Base-by-base conservation (phyloP, 768 basidiomycete genomes). In the Amanita pseudoporphyria region DNA sequence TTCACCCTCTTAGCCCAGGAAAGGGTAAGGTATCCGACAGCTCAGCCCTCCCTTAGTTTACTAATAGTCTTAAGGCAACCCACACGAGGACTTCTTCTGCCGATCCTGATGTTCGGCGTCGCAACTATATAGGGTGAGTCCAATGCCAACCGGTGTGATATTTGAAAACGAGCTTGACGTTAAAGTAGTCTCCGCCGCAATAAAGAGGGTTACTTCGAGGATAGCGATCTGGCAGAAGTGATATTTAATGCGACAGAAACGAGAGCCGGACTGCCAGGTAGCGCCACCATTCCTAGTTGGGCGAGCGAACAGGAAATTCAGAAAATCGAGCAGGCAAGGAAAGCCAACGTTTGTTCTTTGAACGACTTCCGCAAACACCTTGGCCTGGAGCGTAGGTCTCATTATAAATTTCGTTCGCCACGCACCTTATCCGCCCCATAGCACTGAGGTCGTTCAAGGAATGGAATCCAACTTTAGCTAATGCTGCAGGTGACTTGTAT, bases 401-500 rank as follows among this genome's bases (percentile, higher is more conserved):
- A 19, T 40, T 30, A 9, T 19, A 6, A 22, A 26, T 21, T 2
- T 9, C 5, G 33, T 24, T 49, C 18, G 3, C 22, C 5, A 21
- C 12, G 14, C n/a, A 21, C 16, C 36, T 39, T 7, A 39, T 31
- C 16, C 31, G 24, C 22, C 21, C 9, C 37, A 18, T 45, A 65
- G 62, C 58, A 10, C 56, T 60, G 52, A 56, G 51, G 12, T 58
- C 48, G 24, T 67, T 68, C 51, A 42, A 56, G 36, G 65, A 67
- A 30, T 67, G 67, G 67, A 65, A 63, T 26, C 53, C 58, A 9
- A 60, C 55, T 7, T 54, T 67, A 39, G 56, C 57, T 5, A 37
- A 24, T 2, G 53, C 60, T 2, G 62, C 64, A 5, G 49, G 55
- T 19, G 46, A 57, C 40, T 51, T 69, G 35, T 71, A 71, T 46